Percentiles rank a stretch among this genome's conserved stretches.
Evolutionary conservation across 177 flowering plant genomes (phyloP).

Genomic region (Vitis hybrid): DNA sequence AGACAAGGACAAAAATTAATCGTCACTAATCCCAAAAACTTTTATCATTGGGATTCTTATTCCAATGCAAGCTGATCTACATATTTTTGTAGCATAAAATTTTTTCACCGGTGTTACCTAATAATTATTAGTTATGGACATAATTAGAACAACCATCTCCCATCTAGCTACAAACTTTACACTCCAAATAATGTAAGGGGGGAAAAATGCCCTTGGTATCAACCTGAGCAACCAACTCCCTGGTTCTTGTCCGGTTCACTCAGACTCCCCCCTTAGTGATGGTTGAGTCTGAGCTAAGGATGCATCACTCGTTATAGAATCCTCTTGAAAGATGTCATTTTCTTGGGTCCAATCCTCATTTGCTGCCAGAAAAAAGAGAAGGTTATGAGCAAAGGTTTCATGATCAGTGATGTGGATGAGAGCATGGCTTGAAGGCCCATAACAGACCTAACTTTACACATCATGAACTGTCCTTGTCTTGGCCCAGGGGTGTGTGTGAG

Average conservation of each 20-base stretch:
- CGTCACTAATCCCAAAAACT: no score
- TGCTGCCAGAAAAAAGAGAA: constrained; percentile 8
- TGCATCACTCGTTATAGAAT: neutral
- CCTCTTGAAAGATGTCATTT: constrained; percentile 4
- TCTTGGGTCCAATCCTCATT: constrained; percentile 19
- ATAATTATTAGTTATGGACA: neutral
- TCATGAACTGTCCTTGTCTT: no score
- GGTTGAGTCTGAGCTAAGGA: constrained; percentile 3
- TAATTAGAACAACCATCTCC: neutral
- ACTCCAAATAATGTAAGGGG: constrained; percentile 2
- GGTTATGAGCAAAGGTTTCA: neutral
- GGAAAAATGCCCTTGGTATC: neutral
- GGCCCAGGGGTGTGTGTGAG: no score
- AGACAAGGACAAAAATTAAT: no score
- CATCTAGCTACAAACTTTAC: neutral
- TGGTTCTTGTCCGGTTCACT: neutral
- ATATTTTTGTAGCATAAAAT: no score
- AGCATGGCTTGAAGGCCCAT: no score
- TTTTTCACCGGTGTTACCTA: neutral
- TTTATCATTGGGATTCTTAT: no score
- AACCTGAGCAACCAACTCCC: neutral
- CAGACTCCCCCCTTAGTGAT: neutral
- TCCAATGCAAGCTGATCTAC: no score
- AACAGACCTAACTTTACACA: no score
- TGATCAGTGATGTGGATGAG: no score